These are phyloP conservation scores for Metschnikowia matae DNA, from an alignment of 805 yeast genomes.

Conservation along the genomic window DNA sequence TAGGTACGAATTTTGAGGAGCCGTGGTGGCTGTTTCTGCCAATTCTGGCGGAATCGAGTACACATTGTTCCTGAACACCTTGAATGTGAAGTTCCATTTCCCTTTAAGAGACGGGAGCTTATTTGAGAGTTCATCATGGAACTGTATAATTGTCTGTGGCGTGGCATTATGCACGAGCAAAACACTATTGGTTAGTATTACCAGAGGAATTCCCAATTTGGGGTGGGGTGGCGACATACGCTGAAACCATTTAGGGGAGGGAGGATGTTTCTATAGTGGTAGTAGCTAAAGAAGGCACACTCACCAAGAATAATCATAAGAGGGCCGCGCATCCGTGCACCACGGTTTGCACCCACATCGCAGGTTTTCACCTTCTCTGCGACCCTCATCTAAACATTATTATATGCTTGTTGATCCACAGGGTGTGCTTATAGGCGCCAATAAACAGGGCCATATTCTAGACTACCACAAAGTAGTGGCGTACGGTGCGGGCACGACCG, in stretches of 20 bases:
- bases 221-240: conserved; percentile 25
- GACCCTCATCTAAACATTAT: not conserved
- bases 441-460: conserved; percentile 57
- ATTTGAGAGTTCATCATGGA: conserved; percentile 69
- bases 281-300: not conserved
- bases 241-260: conserved; percentile 29
- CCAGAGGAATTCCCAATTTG: not conserved
- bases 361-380: not conserved
- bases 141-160: conserved; percentile 60
- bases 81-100: conserved; percentile 67
- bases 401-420: conserved; percentile 28
- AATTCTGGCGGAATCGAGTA: conserved; percentile 42
- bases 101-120: conserved; percentile 58
- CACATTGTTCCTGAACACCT: conserved; percentile 62
- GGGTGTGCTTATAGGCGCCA: conserved; percentile 70
- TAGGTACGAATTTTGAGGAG: conserved; percentile 42
- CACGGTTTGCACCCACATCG: conserved; percentile 16
- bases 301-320: too few species aligned
- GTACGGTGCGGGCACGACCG: conserved; percentile 62
- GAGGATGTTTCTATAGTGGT: not conserved
- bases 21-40: conserved; percentile 22
- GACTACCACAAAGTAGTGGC: conserved; percentile 56
- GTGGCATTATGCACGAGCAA: conserved; percentile 37
- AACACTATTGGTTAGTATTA: conserved; percentile 28
- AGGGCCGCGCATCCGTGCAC: conserved; percentile 13